Evolutionary conservation across 805 yeast species (phyloP).

Genomic region (Candida krabiensis): DNA sequence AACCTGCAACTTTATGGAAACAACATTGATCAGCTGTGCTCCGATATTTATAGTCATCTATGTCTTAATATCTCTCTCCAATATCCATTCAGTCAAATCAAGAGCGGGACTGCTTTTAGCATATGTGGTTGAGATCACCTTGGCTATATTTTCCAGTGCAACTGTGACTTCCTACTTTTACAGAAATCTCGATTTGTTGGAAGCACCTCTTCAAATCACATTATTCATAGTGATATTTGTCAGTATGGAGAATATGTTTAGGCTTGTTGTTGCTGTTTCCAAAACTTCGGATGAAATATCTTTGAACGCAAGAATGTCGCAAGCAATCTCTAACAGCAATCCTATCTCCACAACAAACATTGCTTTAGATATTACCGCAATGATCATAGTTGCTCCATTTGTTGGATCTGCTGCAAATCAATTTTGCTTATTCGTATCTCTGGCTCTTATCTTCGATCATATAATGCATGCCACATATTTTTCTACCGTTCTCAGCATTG

Average conservation of each 20-base stretch:
- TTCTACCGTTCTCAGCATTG: constrained; percentile 65
- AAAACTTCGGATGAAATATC: constrained; percentile 43
- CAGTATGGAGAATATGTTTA: constrained; percentile 48
- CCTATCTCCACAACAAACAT: constrained; percentile 37
- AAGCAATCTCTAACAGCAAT: constrained; percentile 37
- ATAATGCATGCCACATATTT: constrained; percentile 63
- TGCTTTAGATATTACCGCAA: constrained; percentile 24
- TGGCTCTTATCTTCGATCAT: constrained; percentile 58
- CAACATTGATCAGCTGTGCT: constrained; percentile 5
- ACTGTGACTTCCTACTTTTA: constrained; percentile 41
- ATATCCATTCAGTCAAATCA: constrained; percentile 44
- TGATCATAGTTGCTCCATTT: constrained; percentile 28
- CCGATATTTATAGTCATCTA: constrained; percentile 24
- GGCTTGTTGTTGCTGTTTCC: constrained; percentile 42
- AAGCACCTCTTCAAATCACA: constrained; percentile 41
- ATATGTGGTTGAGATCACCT: constrained; percentile 37
- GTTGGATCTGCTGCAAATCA: constrained; percentile 34
- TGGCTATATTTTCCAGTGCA: constrained; percentile 43
- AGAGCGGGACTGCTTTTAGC: constrained; percentile 46
- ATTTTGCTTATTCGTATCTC: constrained; percentile 44
- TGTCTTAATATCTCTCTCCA: constrained; percentile 38
- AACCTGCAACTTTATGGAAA: constrained; percentile 22
- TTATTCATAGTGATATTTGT: constrained; percentile 43
- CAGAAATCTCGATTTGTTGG: constrained; percentile 34
- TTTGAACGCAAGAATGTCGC: constrained; percentile 37